Base-by-base conservation (phyloP, 306 rosid species). In the Alnus rubra region DNA sequence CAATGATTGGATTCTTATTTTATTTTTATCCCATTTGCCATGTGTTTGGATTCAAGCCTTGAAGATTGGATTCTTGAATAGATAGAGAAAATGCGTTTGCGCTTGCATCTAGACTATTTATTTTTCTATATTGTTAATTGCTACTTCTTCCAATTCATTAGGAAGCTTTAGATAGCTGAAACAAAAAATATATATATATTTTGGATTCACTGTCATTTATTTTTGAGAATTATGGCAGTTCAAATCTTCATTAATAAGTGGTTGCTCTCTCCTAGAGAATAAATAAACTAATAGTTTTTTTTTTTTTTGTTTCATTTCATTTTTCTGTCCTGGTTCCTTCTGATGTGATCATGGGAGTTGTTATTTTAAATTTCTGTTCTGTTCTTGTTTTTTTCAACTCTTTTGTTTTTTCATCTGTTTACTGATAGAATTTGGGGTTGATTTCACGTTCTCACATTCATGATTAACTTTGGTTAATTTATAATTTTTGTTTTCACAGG, bases 21-120 rank as follows among this genome's bases (percentile, higher is more conserved):
- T 37, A 2, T 65, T 49, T 49, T 10, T 49, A 10, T 49, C 10
- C 2, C 65, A 59, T 59, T 4, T 10, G 16, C 31, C 2, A 42
- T 42, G 33, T 28, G 35, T 59, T 59, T 59, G 65, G 65, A 58
- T 59, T 59, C 37, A 67, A 39, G 50, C 71, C 71, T 39, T 16
- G 15, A 39, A 67, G 28, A 16, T n/a, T 67, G 71, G 48, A 39
- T 67, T 67, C 50, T 65, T 12, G 48, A 35, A 65, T 15, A 2
- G 28, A 18, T 8, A 39, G 14, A 14, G 48, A 28, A 65, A 37
- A 35, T 37, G 49, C 30, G 37, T 65, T 15, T 65, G 30, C 71
- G 37, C 49, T 65, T 65, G 28, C 71, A 16, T 39, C 28, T 30
- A 65, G 47, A 65, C 28, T 65, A 6, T 62, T 12, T 37, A 15